Evolutionary conservation across 2,329 filamentous ascomycete species (phyloP).

Genomic region (Xylaria sp.): DNA sequence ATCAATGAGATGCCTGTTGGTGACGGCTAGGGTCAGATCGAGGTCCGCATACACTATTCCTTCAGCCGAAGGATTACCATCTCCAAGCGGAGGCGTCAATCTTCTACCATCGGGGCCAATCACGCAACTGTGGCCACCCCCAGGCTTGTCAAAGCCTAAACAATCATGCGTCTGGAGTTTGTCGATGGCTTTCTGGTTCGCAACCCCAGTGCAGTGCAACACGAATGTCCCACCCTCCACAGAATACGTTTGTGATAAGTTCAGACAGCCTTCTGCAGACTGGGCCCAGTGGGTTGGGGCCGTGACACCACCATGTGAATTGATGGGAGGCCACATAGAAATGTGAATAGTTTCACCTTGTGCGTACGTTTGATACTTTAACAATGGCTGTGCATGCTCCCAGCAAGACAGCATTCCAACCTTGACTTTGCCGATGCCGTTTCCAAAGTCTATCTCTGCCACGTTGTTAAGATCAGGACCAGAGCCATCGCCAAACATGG

Average conservation of each 20-base stretch:
- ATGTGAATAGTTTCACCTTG: background rate
- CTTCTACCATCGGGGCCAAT: slow-evolving; percentile 57
- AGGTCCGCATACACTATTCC: slow-evolving; percentile 60
- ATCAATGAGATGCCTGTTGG: slow-evolving; percentile 56
- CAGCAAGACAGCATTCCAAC: background rate
- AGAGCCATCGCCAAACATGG: background rate
- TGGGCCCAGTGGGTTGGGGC: background rate
- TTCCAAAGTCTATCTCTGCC: background rate
- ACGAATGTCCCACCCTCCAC: background rate
- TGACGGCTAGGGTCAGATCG: slow-evolving; percentile 54
- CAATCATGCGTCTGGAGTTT: slow-evolving; percentile 49
- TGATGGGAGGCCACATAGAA: background rate
- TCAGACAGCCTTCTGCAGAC: background rate
- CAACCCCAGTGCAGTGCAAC: background rate
- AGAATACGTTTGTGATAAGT: background rate
- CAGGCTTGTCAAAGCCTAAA: slow-evolving; percentile 22
- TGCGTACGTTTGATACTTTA: background rate
- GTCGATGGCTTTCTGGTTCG: background rate
- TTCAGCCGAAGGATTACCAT: slow-evolving; percentile 51
- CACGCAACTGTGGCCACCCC: slow-evolving; percentile 46
- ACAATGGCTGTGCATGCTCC: background rate
- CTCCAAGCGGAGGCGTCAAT: slow-evolving; percentile 48
- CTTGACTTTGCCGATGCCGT: background rate
- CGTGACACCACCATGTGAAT: background rate
- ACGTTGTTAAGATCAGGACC: slow-evolving; percentile 2